A percentile compares a stretch with the other conserved stretches of the same genome.
Evolutionary conservation across 768 basidiomycete genomes (phyloP).

Genomic region (Hydnum rufescens): DNA sequence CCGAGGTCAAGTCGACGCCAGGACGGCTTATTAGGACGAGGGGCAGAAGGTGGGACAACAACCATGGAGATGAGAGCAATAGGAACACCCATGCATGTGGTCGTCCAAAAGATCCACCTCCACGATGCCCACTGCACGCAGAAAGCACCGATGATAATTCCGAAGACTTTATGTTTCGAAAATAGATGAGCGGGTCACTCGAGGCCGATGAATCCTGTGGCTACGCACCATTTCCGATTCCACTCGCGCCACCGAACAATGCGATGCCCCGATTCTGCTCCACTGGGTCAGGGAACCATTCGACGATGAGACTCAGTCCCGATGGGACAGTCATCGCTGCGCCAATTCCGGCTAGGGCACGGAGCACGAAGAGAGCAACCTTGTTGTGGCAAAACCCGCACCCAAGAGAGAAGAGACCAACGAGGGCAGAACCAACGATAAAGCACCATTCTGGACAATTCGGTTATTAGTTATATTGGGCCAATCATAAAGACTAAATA

Average conservation of each 20-base stretch:
- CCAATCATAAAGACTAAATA: background rate
- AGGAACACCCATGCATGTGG: slow-evolving; percentile 22
- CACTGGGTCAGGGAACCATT: slow-evolving; percentile 27
- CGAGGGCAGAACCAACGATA: slow-evolving; percentile 20
- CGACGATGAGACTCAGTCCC: slow-evolving; percentile 30
- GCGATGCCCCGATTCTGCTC: slow-evolving; percentile 31
- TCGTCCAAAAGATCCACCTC: slow-evolving; percentile 33
- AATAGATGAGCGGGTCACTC: background rate
- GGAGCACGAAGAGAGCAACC: slow-evolving; percentile 29
- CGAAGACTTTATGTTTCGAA: slow-evolving; percentile 18
- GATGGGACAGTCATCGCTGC: slow-evolving; percentile 34
- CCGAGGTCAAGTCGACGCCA: slow-evolving; percentile 21
- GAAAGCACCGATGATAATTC: slow-evolving; percentile 27
- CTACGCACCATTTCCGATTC: slow-evolving; percentile 25
- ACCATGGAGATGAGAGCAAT: slow-evolving; percentile 19
- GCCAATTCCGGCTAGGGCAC: slow-evolving; percentile 24
- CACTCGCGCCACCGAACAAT: slow-evolving; percentile 28
- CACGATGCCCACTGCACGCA: slow-evolving; percentile 25
- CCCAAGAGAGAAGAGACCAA: slow-evolving; percentile 27
- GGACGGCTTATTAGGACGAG: background rate
- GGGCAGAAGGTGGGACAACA: slow-evolving; percentile 19
- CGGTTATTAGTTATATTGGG: too few species aligned
- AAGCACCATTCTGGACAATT: slow-evolving; percentile 19
- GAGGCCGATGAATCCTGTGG: background rate
- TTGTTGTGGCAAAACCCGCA: slow-evolving; percentile 29